A percentile compares a stretch with the other conserved stretches of the same genome.
phyloP scores from a whole-genome alignment of 1,284 basidiomycete species.

The Lignosus rhinocerotis region DNA sequence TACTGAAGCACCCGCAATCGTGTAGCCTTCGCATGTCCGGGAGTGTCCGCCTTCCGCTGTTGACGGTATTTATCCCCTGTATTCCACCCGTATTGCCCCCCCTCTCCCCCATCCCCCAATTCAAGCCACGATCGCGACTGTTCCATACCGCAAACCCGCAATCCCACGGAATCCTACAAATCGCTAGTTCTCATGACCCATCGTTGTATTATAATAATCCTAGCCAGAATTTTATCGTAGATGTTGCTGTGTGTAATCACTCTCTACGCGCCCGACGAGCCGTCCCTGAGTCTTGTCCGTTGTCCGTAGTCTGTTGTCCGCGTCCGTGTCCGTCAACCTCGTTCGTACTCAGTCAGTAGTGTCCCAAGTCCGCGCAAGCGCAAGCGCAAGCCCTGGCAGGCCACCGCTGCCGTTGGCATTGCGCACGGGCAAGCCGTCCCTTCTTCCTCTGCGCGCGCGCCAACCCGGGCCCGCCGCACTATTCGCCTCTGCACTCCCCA shows the following conservation, averaged over 20 bases:
- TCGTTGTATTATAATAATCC: conserved; percentile 22
- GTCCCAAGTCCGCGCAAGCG: too few relatives aligned
- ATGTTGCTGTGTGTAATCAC: conserved; percentile 2
- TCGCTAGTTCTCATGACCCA: conserved; percentile 17
- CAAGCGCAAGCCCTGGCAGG: too few relatives aligned
- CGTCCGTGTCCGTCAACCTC: too few relatives aligned
- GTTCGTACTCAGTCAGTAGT: too few relatives aligned
- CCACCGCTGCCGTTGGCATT: too few relatives aligned
- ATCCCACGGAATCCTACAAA: conserved; percentile 19
- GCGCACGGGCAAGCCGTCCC: too few relatives aligned
- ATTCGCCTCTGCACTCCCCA: not conserved
- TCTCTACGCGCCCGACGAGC: not conserved
- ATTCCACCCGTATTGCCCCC: conserved; percentile 7
- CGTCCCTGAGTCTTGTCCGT: not conserved
- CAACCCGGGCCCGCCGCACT: not conserved
- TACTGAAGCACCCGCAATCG: conserved; percentile 8
- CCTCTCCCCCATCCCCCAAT: too few relatives aligned
- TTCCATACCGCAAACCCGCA: conserved; percentile 3
- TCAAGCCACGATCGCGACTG: not conserved
- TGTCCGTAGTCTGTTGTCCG: too few relatives aligned
- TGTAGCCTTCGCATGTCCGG: conserved; percentile 4
- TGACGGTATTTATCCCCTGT: conserved; percentile 26
- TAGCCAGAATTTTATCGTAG: conserved; percentile 17
- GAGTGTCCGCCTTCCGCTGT: not conserved
- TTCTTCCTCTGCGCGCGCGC: not conserved